phyloP scores from a whole-genome alignment of 2,329 filamentous ascomycete species.

The Beauveria sp. region DNA sequence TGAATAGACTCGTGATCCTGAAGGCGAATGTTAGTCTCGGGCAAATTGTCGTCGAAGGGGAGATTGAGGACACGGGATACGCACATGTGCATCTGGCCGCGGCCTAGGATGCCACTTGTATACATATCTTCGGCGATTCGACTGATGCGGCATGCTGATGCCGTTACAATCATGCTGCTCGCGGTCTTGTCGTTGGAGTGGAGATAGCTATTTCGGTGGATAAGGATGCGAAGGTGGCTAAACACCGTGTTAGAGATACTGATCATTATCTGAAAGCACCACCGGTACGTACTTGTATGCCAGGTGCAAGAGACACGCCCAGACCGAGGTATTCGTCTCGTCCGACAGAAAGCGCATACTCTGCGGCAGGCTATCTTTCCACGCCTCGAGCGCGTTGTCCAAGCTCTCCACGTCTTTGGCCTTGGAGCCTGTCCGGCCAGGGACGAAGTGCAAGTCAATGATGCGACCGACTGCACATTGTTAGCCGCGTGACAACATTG shows the following conservation, averaged over 20 bases:
- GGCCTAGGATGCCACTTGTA: slow-evolving; percentile 24
- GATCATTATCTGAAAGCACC: too few species aligned
- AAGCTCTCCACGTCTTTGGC: slow-evolving; percentile 22
- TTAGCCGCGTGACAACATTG: neutral
- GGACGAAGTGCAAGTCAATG: slow-evolving; percentile 29
- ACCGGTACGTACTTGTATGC: slow-evolving; percentile 25
- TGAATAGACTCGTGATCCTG: slow-evolving; percentile 30
- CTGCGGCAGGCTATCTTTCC: slow-evolving; percentile 26
- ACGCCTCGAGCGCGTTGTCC: slow-evolving; percentile 24
- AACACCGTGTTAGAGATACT: neutral
- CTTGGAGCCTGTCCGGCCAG: slow-evolving; percentile 23
- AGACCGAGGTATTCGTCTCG: slow-evolving; percentile 26
- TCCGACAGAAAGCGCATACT: slow-evolving; percentile 23
- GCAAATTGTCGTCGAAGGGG: too few species aligned
- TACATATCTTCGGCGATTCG: slow-evolving; percentile 32
- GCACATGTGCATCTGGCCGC: slow-evolving; percentile 31
- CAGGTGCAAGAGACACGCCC: slow-evolving; percentile 29
- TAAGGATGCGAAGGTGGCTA: slow-evolving; percentile 28
- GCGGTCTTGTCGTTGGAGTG: slow-evolving; percentile 19
- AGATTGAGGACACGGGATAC: neutral
- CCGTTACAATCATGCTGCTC: slow-evolving; percentile 22
- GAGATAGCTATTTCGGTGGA: slow-evolving; percentile 28
- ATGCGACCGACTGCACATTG: slow-evolving; percentile 23
- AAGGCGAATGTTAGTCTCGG: neutral
- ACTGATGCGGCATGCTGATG: slow-evolving; percentile 27